Conservation (phyloP, 495 filamentous ascomycete genomes). For the Penicillium tannophilum region DNA sequence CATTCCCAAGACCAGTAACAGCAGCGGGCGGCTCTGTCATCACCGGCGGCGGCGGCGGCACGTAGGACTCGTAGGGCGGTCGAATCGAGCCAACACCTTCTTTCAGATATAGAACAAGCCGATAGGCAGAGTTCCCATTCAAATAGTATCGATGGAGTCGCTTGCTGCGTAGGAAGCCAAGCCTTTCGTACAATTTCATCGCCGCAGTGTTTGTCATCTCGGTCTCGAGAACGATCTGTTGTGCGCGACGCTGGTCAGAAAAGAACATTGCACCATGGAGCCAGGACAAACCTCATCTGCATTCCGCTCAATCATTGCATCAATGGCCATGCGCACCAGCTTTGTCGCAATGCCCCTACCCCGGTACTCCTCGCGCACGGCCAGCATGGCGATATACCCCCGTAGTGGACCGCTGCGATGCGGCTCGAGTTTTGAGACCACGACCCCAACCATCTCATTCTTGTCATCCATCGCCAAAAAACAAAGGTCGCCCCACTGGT, state of each 20-base stretch:
- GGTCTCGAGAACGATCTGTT: constrained; percentile 89
- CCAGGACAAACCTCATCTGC: constrained; percentile 74
- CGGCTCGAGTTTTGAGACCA: constrained; percentile 93
- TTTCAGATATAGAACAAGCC: constrained; percentile 83
- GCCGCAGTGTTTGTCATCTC: constrained; percentile 92
- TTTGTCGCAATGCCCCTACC: constrained; percentile 89
- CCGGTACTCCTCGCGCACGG: constrained; percentile 74
- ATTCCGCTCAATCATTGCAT: constrained; percentile 79
- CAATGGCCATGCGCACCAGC: constrained; percentile 86
- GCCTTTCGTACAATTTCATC: constrained; percentile 88
- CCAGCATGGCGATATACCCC: constrained; percentile 99
- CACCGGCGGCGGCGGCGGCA: constrained; percentile 20
- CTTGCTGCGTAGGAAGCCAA: constrained; percentile 93
- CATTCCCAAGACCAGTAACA: constrained; percentile 17
- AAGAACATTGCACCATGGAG: background rate
- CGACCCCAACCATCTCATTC: constrained; percentile 72
- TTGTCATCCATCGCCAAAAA: constrained; percentile 78
- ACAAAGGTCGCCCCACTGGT: constrained; percentile 96
- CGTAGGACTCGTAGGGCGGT: constrained; percentile 43
- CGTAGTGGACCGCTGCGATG: constrained; percentile 80
- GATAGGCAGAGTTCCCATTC: constrained; percentile 93
- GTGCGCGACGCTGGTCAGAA: constrained; percentile 17
- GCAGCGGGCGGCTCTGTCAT: constrained; percentile 9
- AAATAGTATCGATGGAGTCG: constrained; percentile 94
- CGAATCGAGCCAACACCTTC: constrained; percentile 51